These are phyloP conservation scores for Echinochloa phyllopogon DNA, from an alignment of 176 grass and related monocot species.

Conservation along the genomic window DNA sequence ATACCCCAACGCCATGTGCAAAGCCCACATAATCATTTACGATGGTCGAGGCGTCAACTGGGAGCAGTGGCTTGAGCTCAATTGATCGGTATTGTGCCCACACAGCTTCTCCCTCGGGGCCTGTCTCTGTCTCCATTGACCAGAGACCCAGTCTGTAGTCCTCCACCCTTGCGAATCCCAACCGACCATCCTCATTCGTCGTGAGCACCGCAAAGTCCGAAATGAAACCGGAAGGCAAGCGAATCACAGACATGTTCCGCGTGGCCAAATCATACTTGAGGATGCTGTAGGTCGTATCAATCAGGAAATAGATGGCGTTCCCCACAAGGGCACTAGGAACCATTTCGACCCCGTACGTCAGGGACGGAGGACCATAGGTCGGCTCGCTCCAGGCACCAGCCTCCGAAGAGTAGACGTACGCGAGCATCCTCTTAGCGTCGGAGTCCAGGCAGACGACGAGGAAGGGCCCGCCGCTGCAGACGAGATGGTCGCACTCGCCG, in stretches of 20 bases:
- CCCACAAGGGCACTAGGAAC: background rate
- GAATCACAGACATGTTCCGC: background rate
- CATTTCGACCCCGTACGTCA: background rate
- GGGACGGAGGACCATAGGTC: background rate
- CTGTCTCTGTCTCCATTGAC: too few relatives aligned
- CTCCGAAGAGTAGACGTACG: slow-evolving; percentile 13
- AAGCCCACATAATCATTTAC: slow-evolving; percentile 1
- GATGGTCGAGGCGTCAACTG: background rate
- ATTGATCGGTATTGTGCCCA: background rate
- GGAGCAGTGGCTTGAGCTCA: background rate
- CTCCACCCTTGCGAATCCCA: background rate
- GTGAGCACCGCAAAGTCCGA: background rate
- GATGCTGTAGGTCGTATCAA: background rate
- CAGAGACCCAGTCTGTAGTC: background rate
- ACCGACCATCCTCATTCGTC: background rate
- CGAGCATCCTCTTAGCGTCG: background rate
- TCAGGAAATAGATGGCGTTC: background rate
- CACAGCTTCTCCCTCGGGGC: background rate
- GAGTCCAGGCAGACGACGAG: background rate
- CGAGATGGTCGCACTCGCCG: slow-evolving; percentile 14
- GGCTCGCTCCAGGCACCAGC: slow-evolving; percentile 3
- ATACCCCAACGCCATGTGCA: background rate
- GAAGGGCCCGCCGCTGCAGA: slow-evolving; percentile 1
- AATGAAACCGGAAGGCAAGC: background rate
- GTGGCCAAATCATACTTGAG: background rate